Evolutionary conservation across 2,329 filamentous ascomycete species (phyloP), one percentile per base, ranked within the genome.

Genomic region (Aphanocladium album): DNA sequence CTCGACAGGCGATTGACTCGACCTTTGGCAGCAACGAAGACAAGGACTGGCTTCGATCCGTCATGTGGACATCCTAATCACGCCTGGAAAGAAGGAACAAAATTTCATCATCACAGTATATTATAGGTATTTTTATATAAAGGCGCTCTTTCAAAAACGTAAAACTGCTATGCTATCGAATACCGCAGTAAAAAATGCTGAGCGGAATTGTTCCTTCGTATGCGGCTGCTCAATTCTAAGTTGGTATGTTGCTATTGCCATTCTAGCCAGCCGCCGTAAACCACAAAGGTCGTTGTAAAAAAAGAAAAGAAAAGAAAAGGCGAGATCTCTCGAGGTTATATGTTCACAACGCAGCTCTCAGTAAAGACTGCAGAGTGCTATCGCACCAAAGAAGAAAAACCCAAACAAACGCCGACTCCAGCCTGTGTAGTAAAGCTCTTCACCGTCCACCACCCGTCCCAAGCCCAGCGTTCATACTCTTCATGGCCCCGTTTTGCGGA

Each of bases 1-100:
- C 83, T n/a, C 79, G 81, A 53, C 81, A 83, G 62, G 82, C 82
- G 0, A 80, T 90, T 4, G 79, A 85, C 19, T 79, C 81, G 2
- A 90, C 91, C 30, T 93, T 95, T 67, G 84, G 81, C 1, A 82
- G 80, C 0, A 77, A 86, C 2, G 74, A 78, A 16, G 87, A 91
- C 67, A 89, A 86, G 69, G 67, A 74, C 47, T 77, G 84, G 60
- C 68, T 90, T 59, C 74, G 77, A 45, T 66, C 71, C 2, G 68
- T 83, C 11, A 83, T 85, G 79, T 82, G 79, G 80, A 62, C 62
- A 37, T 64, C 39, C 39, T 55, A 60, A 2, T 35, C 17, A 50
- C 27, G 35, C 2, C 19, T 11, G 14, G 14, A 45, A 5, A 2
- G 2, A 2, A 2, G 27, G 8, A 11, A n/a, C 6, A 5, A 16